Evolutionary conservation across 805 yeast species (phyloP), one percentile per base, ranked within the genome.

Genomic region (Pichia manshurica): DNA sequence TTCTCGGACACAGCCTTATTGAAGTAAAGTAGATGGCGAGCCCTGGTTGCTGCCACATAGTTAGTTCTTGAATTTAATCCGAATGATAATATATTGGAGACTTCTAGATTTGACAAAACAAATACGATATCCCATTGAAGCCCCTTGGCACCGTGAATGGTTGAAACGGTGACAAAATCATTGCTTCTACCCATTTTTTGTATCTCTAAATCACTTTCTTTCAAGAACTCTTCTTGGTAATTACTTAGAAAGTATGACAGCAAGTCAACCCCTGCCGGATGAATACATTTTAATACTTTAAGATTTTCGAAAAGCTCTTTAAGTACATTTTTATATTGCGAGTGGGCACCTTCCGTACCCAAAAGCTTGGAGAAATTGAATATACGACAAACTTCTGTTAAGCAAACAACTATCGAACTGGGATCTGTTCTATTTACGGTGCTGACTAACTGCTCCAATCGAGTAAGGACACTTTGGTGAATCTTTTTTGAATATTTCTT

Each of bases 71-170:
- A 28, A 35, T 44, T 44, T 6, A 29, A 22, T n/a, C 17, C 17
- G 4, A 44, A 36, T 12, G 43, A 22, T 6, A 20, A 15, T 3
- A 21, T 37, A 2, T 39, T 34, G 19, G 22, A 21, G 16, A 37
- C 19, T 20, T 32, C 28, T 13, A 46, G n/a, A 7, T 39, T 46
- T 16, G 55, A 38, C n/a, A 50, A 36, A 13, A 82, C 54, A 60
- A 84, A 83, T 1, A 82, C 87, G 12, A 82, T 69, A 0, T 89
- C 88, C 55, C 79, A 83, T 52, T 84, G 89, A 4, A 83, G 61
- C 0, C 93, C 91, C 55, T 85, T 85, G 1, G 90, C 79, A 0
- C 86, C 71, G 61, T 85, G 91, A 2, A 85, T 75, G 0, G 91
- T 85, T 0, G 88, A 79, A 1, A 84, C 54, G 44, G 78, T 79